Percentiles rank a stretch among this genome's conserved stretches.
These are phyloP conservation scores for Athelia sp. DNA, from an alignment of 1,284 basidiomycete genomes.

Conservation along the genomic window DNA sequence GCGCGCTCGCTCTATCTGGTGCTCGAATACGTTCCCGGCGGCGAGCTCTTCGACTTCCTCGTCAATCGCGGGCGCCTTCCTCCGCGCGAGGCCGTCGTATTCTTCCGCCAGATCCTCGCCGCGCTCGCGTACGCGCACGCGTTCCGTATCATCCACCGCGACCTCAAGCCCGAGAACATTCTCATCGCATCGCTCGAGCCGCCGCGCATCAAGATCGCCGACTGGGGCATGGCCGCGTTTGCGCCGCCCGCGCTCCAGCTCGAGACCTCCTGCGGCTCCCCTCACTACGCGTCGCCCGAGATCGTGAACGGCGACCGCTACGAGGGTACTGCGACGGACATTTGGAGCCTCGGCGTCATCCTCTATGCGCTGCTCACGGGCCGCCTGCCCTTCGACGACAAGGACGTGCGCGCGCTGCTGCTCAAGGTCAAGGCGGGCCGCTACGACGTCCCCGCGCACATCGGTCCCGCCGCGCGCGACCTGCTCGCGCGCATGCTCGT, in stretches of 20 bases:
- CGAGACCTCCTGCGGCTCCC: constrained; percentile 95
- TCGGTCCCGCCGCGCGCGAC: constrained; percentile 72
- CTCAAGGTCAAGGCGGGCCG: constrained; percentile 89
- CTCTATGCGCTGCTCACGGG: constrained; percentile 87
- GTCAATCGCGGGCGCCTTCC: constrained; percentile 85
- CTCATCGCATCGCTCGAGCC: constrained; percentile 80
- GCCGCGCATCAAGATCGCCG: constrained; percentile 93
- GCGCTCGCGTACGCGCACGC: constrained; percentile 97
- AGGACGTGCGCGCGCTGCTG: constrained; percentile 77
- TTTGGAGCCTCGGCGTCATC: constrained; percentile 93
- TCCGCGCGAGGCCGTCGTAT: constrained; percentile 81
- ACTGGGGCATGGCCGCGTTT: constrained; percentile 99
- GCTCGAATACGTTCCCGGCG: constrained; percentile 96
- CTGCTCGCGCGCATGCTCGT: constrained; percentile 82
- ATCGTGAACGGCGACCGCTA: constrained; percentile 96
- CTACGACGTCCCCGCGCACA: constrained; percentile 74
- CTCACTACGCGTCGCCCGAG: constrained; percentile 98
- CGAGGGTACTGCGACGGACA: constrained; percentile 89
- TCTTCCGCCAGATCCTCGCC: constrained; percentile 97
- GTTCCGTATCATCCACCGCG: constrained; percentile 98
- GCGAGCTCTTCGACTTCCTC: constrained; percentile 97
- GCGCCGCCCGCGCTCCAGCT: constrained; percentile 78
- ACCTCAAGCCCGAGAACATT: constrained; percentile 98
- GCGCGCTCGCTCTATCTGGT: constrained; percentile 90
- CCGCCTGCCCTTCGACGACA: constrained; percentile 86